Evolutionary conservation across 169 alveolate genomes (phyloP).

Genomic region (Eimeria maxima): DNA sequence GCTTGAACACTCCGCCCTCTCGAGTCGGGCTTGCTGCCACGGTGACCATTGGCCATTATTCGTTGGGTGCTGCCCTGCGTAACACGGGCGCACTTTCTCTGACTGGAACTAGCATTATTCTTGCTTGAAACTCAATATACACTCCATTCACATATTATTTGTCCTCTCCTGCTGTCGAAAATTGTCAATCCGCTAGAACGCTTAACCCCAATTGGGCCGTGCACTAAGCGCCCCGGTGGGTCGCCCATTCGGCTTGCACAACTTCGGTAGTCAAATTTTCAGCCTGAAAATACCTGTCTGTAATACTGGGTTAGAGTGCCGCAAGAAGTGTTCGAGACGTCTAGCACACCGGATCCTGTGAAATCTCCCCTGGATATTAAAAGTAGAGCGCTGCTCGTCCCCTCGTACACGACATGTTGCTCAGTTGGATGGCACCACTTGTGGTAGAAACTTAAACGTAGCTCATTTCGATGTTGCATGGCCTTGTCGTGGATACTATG

Average conservation of each 20-base stretch:
- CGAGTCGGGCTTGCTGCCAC: not conserved
- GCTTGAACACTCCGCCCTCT: not conserved
- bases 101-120: not conserved
- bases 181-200: not conserved
- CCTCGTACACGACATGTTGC: not conserved
- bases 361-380: not conserved
- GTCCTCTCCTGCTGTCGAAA: not conserved
- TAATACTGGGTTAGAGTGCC: not conserved
- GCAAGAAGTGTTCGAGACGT: not conserved
- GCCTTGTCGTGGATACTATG: not conserved
- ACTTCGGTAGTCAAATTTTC: not conserved
- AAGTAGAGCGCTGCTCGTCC: not conserved
- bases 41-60: slow-evolving; percentile 25
- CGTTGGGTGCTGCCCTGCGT: not conserved
- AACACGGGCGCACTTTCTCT: not conserved
- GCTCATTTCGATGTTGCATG: not conserved
- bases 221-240: not conserved
- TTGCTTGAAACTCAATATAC: not conserved
- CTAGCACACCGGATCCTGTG: not conserved
- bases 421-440: not conserved
- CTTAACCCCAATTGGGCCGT: not conserved
- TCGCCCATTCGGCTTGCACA: not conserved
- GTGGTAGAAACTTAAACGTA: not conserved
- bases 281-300: not conserved
- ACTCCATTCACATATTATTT: not conserved